These are phyloP conservation scores for Aspergillus panamensis DNA, from an alignment of 495 filamentous ascomycete genomes.

Conservation along the genomic window DNA sequence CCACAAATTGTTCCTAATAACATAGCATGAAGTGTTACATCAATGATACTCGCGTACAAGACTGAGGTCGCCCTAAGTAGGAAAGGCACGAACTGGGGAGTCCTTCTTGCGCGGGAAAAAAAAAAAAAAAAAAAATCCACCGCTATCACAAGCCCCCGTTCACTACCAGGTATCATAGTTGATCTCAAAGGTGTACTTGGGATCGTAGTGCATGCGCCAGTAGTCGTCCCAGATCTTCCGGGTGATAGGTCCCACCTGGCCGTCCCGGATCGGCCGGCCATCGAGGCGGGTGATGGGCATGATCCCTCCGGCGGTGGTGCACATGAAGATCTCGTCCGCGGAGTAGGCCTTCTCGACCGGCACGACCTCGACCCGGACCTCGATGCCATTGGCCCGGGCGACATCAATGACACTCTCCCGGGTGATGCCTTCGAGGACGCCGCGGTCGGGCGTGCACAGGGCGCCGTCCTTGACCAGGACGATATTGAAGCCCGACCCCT, in stretches of 20 bases:
- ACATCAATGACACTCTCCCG: conserved; percentile 34
- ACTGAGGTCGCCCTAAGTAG: no score
- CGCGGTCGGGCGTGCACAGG: conserved; percentile 33
- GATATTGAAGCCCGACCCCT: conserved; percentile 33
- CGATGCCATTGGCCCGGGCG: conserved; percentile 21
- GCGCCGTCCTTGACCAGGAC: conserved; percentile 30
- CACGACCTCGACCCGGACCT: conserved; percentile 26
- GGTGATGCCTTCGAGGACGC: conserved; percentile 32
- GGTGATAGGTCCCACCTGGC: conserved; percentile 34
- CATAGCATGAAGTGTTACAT: no score
- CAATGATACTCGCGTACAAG: no score
- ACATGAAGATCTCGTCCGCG: conserved; percentile 38
- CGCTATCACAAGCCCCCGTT: not conserved
- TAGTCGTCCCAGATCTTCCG: conserved; percentile 40
- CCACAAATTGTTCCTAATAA: no score
- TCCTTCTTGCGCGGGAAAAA: no score
- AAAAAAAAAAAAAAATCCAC: not conserved
- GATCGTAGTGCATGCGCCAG: conserved; percentile 37
- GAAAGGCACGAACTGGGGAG: no score
- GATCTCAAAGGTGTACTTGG: conserved; percentile 26
- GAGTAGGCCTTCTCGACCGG: conserved; percentile 31
- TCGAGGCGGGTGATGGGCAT: conserved; percentile 40
- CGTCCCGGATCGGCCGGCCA: conserved; percentile 30
- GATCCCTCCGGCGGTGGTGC: conserved; percentile 38
- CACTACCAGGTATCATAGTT: not conserved